Evolutionary conservation across 345 rosid genomes (phyloP), one percentile per base, ranked within the genome.

Genomic region (Murraya koenigii): DNA sequence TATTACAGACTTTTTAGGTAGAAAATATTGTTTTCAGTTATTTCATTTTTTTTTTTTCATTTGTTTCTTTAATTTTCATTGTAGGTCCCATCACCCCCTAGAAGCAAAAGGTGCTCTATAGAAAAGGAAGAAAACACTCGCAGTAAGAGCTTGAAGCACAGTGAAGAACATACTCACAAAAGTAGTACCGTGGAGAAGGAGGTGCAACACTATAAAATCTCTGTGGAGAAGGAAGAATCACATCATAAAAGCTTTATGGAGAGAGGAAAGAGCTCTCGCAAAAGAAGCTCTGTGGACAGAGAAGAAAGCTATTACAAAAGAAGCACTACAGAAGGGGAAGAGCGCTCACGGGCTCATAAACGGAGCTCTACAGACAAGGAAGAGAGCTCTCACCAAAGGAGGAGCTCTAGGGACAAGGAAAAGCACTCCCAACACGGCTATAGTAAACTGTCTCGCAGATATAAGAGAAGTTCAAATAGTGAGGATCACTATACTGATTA

Each of bases 51-150:
- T 17, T 52, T n/a, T n/a, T n/a, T n/a, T n/a, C n/a, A n/a, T n/a
- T 52, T 52, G 19, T 14, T 52, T 52, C 22, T 41, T 47, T 67
- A 38, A 11, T 69, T 55, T 49, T 72, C 62, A 33, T 88, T 81
- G 59, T 78, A 95, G 97, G 90, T 90, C 68, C 99, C 99, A 3
- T 91, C 97, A 65, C 98, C 94, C 7, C 99, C 97, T 14, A 84
- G 90, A 89, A 91, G 89, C 84, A 88, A 75, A 78, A 76, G 67
- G 75, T 87, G 83, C 26, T 82, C 85, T 36, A 63, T 65, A 3
- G 87, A 86, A 32, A 81, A 44, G 82, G 89, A 83, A 67, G 85
- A 82, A 70, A 80, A 68, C 11, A 74, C 75, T 80, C 35, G 64
- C 71, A 79, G 71, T 60, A 80, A 82, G 80, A 85, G 78, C 76